Base-by-base conservation (phyloP, 2,329 filamentous ascomycete genomes). In the Fusarium newnesense region DNA sequence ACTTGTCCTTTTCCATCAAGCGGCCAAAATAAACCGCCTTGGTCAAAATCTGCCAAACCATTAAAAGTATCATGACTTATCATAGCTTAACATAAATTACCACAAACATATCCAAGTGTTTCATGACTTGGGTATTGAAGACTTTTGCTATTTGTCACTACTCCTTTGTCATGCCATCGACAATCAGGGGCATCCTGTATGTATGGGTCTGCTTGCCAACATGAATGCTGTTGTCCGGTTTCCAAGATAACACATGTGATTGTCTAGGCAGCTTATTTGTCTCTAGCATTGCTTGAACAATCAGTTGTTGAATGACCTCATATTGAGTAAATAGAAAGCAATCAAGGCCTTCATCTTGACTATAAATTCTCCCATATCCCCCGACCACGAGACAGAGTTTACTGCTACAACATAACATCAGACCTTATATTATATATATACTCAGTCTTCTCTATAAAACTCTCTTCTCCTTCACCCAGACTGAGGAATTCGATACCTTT, bases 391-490 rank as follows among this genome's bases (percentile, higher is more conserved):
- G n/a, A n/a, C 40, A 18, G n/a, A 36, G 19, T n/a, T 49, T 36
- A 13, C 15, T 28, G 28, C 19, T n/a, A n/a, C 34, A 9, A 16
- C 24, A 40, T 18, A n/a, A 28, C 9, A 21, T 18, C 24, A 6
- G 19, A 18, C 15, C 24, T 28, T 28, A 40, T 28, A 37, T 36
- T 10, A 7, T 4, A 30, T 30, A 30, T 4, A n/a, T 12, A n/a
- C 32, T 9, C 5, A 16, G 7, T 10, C 12, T 9, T 21, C 9
- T 37, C 4, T 21, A 26, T 15, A 13, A 8, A 4, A 6, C 4
- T 8, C 21, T 15, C 8, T 5, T 19, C 16, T 36, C 11, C 24
- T 10, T 21, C 2, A 36, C 7, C 3, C 0, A 24, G 3, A 18
- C 2, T n/a, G 46, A 4, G 21, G 7, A 49, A 2, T 7, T 4